Percentiles rank a stretch among this genome's conserved stretches.
Evolutionary conservation across 2,329 filamentous ascomycete species (phyloP).

Genomic region (Epichloe uncinata): DNA sequence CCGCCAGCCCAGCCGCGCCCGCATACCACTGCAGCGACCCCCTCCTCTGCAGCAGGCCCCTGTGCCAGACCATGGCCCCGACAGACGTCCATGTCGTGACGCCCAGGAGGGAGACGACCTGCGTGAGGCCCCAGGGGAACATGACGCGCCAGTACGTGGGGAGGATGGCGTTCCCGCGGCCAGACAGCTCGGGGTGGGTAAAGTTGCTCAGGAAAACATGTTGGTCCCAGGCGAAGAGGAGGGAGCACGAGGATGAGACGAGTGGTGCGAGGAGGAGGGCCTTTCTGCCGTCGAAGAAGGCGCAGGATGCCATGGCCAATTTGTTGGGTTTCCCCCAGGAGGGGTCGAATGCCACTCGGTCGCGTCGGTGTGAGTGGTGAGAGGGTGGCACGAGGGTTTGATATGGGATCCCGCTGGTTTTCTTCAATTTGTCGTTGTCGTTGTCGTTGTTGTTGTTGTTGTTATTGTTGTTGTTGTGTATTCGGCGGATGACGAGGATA

Average conservation of each 20-base stretch:
- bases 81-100: slow-evolving; percentile 20
- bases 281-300: slow-evolving; percentile 24
- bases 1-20: slow-evolving; percentile 17
- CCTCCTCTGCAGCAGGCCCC: slow-evolving; percentile 11
- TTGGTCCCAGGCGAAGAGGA: slow-evolving; percentile 32
- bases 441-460: background rate
- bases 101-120: slow-evolving; percentile 21
- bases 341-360: background rate
- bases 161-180: slow-evolving; percentile 22
- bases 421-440: background rate
- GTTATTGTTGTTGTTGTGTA: background rate
- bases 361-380: background rate
- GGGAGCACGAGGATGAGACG: slow-evolving; percentile 31
- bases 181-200: slow-evolving; percentile 15
- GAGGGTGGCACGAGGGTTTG: too few relatives aligned
- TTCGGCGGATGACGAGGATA: background rate
- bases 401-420: too few relatives aligned
- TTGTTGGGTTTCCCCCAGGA: too few relatives aligned
- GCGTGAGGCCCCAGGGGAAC: slow-evolving; percentile 22
- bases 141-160: slow-evolving; percentile 30
- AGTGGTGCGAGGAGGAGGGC: slow-evolving; percentile 30
- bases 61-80: slow-evolving; percentile 13
- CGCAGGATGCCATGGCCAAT: slow-evolving; percentile 22
- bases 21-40: slow-evolving; percentile 20
- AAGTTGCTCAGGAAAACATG: slow-evolving; percentile 27